phyloP scores from a whole-genome alignment of 371 early-diverging fungal genomes.

The Smittium culicis region DNA sequence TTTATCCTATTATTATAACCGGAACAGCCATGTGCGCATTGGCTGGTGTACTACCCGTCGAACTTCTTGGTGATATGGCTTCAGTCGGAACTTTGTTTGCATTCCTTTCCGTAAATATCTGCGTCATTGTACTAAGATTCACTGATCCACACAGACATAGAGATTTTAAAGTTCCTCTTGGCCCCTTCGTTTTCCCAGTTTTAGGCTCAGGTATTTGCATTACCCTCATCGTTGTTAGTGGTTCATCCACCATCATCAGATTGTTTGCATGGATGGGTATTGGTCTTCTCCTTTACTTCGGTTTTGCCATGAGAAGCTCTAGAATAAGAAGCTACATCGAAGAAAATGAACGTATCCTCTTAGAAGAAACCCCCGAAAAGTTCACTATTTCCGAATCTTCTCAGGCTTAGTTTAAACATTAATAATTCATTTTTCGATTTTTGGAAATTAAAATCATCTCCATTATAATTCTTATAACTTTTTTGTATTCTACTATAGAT shows the following conservation, averaged over 20 bases:
- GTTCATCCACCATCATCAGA: neutral
- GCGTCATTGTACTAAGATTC: conserved; percentile 11
- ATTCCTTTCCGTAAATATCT: conserved; percentile 10
- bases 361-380: no score
- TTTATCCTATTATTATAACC: neutral
- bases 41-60: conserved; percentile 12
- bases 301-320: conserved; percentile 44
- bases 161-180: no score
- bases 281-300: conserved; percentile 48
- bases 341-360: no score
- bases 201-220: neutral
- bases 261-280: conserved; percentile 41
- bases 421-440: no score
- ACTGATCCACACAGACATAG: no score
- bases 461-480: no score
- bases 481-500: no score
- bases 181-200: neutral
- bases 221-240: neutral
- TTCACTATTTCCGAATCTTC: no score
- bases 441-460: no score
- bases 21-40: conserved; percentile 3
- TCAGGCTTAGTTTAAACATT: no score
- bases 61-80: conserved; percentile 12
- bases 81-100: conserved; percentile 12
- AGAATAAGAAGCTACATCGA: neutral